Conservation (phyloP, 1,284 basidiomycete genomes). For the Megacollybia platyphylla region DNA sequence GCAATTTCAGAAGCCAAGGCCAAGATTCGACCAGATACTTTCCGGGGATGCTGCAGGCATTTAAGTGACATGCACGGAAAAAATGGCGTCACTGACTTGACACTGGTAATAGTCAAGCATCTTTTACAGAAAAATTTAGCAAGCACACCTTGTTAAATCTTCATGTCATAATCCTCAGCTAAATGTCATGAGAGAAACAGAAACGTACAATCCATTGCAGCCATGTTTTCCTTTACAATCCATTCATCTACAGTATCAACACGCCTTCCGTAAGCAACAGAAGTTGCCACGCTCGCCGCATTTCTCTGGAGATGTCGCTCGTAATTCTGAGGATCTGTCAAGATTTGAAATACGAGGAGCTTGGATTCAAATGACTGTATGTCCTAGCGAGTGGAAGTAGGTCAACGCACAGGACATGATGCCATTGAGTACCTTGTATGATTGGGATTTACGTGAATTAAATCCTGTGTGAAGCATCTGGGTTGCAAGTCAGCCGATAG, state of each 20-base stretch:
- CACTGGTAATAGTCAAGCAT: conserved; percentile 11
- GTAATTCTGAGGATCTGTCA: conserved; percentile 24
- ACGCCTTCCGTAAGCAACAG: conserved; percentile 31
- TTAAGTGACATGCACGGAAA: neutral
- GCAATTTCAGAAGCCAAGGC: conserved; percentile 35
- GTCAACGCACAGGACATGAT: too few species aligned
- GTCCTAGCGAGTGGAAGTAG: conserved; percentile 8
- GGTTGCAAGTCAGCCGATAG: neutral
- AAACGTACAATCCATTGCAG: conserved; percentile 27
- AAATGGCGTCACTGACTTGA: conserved; percentile 15
- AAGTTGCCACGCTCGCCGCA: conserved; percentile 32
- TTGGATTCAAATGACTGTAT: conserved; percentile 41
- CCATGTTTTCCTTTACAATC: conserved; percentile 31
- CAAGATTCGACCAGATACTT: conserved; percentile 39
- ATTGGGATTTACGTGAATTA: conserved; percentile 24
- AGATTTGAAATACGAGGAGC: conserved; percentile 26
- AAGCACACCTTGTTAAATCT: conserved; percentile 24
- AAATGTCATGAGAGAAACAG: neutral
- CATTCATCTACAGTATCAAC: conserved; percentile 32
- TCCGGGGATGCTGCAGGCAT: conserved; percentile 29
- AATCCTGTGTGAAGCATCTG: conserved; percentile 34
- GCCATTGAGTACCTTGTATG: conserved; percentile 16
- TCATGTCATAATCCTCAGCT: neutral
- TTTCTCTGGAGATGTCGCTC: conserved; percentile 32
- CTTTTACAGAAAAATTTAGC: neutral